Evolutionary conservation across 306 rosid species (phyloP).

Genomic region (Cucumis sativus): DNA sequence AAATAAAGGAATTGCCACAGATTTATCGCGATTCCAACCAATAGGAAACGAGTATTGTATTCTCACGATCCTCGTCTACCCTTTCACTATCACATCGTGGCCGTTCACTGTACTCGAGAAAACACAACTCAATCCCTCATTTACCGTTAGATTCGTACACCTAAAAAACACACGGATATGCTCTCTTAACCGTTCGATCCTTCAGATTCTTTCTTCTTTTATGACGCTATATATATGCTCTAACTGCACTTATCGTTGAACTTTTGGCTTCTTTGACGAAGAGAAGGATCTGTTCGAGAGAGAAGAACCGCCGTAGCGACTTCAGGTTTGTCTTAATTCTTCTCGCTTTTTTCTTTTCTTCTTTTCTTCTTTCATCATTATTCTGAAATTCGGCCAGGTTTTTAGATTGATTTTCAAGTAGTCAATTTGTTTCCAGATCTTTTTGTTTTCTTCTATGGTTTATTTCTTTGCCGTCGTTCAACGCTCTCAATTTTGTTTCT

Average conservation of each 20-base stretch:
- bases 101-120: slow-evolving; percentile 1
- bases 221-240: neutral
- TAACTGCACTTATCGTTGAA: neutral
- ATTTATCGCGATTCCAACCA: neutral
- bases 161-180: slow-evolving; percentile 11
- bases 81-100: neutral
- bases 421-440: neutral
- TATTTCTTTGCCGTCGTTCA: neutral
- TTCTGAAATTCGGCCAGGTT: neutral
- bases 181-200: slow-evolving; percentile 6
- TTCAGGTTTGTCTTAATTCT: neutral
- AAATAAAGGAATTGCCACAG: neutral
- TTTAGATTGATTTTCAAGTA: too few relatives aligned
- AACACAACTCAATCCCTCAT: slow-evolving; percentile 7
- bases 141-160: slow-evolving; percentile 8
- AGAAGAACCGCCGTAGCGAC: neutral
- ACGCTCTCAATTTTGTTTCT: neutral
- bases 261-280: neutral
- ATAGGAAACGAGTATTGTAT: neutral
- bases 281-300: neutral
- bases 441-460: too few relatives aligned
- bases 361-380: neutral
- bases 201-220: neutral
- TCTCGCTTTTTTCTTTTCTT: neutral
- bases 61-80: neutral